phyloP scores from a whole-genome alignment of 495 filamentous ascomycete genomes.

The Neurospora tetraspora region DNA sequence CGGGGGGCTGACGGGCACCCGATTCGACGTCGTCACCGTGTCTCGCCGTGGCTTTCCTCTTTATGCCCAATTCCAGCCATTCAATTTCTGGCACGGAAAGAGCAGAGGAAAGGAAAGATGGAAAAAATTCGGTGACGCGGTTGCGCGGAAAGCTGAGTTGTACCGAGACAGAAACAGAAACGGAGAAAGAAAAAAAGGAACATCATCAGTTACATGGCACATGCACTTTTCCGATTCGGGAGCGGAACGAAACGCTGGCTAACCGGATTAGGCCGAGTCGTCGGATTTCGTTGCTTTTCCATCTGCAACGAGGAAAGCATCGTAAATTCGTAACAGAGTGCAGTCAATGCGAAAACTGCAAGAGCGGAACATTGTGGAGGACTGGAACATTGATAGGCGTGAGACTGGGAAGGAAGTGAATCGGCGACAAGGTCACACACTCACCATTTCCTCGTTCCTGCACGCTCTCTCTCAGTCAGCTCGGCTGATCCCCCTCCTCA shows the following conservation, averaged over 20 bases:
- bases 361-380: not conserved
- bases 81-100: conserved; percentile 1
- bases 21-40: conserved; percentile 20
- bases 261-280: not conserved
- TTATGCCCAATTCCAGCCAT: conserved; percentile 23
- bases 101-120: not conserved
- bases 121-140: too few species aligned
- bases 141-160: not conserved
- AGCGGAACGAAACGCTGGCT: not conserved
- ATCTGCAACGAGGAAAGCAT: not conserved
- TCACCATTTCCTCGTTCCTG: not conserved
- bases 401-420: not conserved
- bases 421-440: not conserved
- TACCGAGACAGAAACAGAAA: not conserved
- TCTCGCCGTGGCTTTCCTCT: conserved; percentile 1
- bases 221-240: not conserved
- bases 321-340: not conserved
- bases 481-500: not conserved
- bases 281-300: not conserved
- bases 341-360: not conserved
- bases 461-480: not conserved
- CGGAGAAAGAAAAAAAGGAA: not conserved
- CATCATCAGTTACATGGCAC: not conserved
- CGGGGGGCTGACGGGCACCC: conserved; percentile 5
- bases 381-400: not conserved